A percentile compares a stretch with the other conserved stretches of the same genome.
phyloP scores from a whole-genome alignment of 495 filamentous ascomycete species.

The Hyphodiscus hymeniophilus region DNA sequence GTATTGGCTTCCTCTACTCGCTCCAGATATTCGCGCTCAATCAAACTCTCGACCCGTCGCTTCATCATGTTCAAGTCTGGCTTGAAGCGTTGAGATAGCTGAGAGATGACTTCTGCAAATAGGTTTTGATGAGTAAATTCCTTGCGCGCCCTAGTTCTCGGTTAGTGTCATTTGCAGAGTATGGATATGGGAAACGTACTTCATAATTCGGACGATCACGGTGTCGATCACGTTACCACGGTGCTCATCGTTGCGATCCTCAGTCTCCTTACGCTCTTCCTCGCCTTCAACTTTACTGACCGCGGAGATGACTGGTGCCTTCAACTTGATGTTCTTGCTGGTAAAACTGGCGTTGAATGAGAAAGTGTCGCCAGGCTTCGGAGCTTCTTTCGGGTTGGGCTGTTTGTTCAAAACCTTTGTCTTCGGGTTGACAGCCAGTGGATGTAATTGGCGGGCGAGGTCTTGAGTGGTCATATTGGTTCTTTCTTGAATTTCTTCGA shows the following conservation, averaged over 20 bases:
- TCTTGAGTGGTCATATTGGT: conserved; percentile 79
- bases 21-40: conserved; percentile 91
- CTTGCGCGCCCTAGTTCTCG: conserved; percentile 72
- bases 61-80: conserved; percentile 91
- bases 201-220: conserved; percentile 91
- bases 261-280: conserved; percentile 77
- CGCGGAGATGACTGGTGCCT: conserved; percentile 55
- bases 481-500: conserved; percentile 73
- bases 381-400: conserved; percentile 64
- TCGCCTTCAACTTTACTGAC: conserved; percentile 82
- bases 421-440: conserved; percentile 78
- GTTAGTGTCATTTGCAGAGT: conserved; percentile 3
- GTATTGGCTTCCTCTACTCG: conserved; percentile 60
- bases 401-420: conserved; percentile 75
- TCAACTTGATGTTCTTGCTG: conserved; percentile 77
- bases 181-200: conserved; percentile 47
- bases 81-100: conserved; percentile 71
- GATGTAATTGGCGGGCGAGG: conserved; percentile 73
- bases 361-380: conserved; percentile 75
- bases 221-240: conserved; percentile 75
- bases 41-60: conserved; percentile 84
- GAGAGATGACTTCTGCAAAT: conserved; percentile 74
- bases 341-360: conserved; percentile 77
- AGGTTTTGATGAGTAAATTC: conserved; percentile 71
- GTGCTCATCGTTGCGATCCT: conserved; percentile 77